Conservation (phyloP, 1,284 basidiomycete species). For the Moesziomyces globuligerus region DNA sequence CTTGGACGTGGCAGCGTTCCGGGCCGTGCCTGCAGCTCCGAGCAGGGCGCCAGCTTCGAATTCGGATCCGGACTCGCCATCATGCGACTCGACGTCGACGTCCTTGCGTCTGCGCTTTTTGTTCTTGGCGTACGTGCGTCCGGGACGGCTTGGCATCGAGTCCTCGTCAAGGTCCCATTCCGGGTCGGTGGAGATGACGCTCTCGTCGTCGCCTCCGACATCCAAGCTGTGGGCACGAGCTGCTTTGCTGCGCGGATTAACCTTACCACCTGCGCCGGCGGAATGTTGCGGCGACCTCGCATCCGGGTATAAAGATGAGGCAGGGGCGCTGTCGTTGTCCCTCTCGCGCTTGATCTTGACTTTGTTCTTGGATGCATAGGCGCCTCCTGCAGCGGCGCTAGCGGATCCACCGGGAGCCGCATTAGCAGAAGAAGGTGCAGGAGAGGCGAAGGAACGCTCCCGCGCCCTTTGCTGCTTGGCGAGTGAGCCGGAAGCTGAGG, state of each 20-base stretch:
- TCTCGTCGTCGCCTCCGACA: constrained; percentile 40
- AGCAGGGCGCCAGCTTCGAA: constrained; percentile 43
- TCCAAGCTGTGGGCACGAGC: constrained; percentile 28
- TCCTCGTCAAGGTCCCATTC: constrained; percentile 58
- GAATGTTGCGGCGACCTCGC: constrained; percentile 20
- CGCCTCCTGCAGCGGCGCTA: background rate
- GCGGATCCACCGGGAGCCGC: constrained; percentile 20
- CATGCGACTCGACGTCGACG: constrained; percentile 34
- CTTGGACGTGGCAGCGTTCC: constrained; percentile 19
- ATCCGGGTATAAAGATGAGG: constrained; percentile 27
- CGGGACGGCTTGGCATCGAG: constrained; percentile 51
- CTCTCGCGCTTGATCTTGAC: constrained; percentile 48
- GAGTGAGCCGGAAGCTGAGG: constrained; percentile 2
- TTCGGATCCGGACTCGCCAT: constrained; percentile 48
- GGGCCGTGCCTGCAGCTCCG: constrained; percentile 15
- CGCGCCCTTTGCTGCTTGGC: constrained; percentile 30
- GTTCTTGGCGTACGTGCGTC: constrained; percentile 48
- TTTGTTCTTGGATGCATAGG: constrained; percentile 26
- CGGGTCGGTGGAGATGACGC: constrained; percentile 43
- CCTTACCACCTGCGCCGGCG: constrained; percentile 20
- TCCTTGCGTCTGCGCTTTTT: constrained; percentile 50
- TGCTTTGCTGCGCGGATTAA: constrained; percentile 32
- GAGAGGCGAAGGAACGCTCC: constrained; percentile 40
- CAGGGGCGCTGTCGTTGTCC: constrained; percentile 36
- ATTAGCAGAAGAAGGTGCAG: constrained; percentile 19